A percentile compares a stretch with the other conserved stretches of the same genome.
Evolutionary conservation across 257 asterid species (phyloP).

Genomic region (Catharanthus roseus): DNA sequence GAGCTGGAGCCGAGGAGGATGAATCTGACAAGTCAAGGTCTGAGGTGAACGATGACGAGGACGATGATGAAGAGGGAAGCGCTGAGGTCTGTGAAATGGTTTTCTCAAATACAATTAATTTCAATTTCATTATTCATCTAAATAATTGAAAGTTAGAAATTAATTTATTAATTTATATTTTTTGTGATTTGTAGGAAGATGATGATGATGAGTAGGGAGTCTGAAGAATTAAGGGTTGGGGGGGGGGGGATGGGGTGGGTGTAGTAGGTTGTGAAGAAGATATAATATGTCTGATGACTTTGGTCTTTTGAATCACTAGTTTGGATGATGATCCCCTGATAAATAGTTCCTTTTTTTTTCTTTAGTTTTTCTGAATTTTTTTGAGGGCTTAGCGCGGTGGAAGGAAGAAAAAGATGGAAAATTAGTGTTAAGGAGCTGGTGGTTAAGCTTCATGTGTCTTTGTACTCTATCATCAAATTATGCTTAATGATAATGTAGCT

Average conservation of each 20-base stretch:
- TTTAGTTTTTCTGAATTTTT: too few species aligned
- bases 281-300: neutral
- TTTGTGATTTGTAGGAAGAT: slow-evolving; percentile 5
- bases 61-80: slow-evolving; percentile 28
- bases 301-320: slow-evolving; percentile 8
- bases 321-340: slow-evolving; percentile 18
- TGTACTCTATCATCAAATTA: slow-evolving; percentile 12
- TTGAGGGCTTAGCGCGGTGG: neutral
- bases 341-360: slow-evolving; percentile 16
- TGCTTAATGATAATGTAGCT: slow-evolving; percentile 18
- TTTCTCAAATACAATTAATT: too few species aligned
- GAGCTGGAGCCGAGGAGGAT: slow-evolving; percentile 24
- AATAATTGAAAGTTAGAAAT: neutral
- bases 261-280: too few species aligned
- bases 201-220: slow-evolving; percentile 20
- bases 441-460: neutral
- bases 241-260: too few species aligned
- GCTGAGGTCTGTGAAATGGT: slow-evolving; percentile 15
- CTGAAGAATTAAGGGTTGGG: neutral
- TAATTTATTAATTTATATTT: too few species aligned
- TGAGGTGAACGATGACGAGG: slow-evolving; percentile 31
- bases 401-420: neutral
- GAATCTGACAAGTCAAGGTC: slow-evolving; percentile 33
- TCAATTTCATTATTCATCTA: neutral
- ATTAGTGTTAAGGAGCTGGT: slow-evolving; percentile 12